Evolutionary conservation across 2,329 filamentous ascomycete genomes (phyloP).

Genomic region (Cercospora berteroae): DNA sequence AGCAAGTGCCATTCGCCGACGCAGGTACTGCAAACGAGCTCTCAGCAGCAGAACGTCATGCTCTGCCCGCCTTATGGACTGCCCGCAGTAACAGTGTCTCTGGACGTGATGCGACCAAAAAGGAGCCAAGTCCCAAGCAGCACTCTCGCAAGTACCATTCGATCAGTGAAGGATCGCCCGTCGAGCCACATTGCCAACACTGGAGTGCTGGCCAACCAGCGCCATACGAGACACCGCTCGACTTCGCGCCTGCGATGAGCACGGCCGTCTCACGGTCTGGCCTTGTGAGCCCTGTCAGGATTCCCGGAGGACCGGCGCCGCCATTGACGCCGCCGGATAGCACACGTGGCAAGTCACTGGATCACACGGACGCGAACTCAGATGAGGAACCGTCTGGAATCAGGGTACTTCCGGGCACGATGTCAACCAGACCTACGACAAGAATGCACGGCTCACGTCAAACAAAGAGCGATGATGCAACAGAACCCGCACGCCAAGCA

Average conservation of each 20-base stretch:
- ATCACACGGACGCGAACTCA: not conserved
- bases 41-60: not conserved
- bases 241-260: not conserved
- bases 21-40: not conserved
- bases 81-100: conserved; percentile 1
- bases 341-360: not conserved
- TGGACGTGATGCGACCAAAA: not conserved
- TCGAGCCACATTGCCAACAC: not conserved
- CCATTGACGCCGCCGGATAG: conserved; percentile 7
- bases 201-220: not conserved
- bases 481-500: not conserved
- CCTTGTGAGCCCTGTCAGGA: not conserved
- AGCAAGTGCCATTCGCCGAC: conserved; percentile 5
- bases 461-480: not conserved
- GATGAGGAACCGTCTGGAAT: not conserved
- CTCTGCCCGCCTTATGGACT: not conserved
- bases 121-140: not conserved
- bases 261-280: not conserved
- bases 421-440: not conserved
- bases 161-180: not conserved
- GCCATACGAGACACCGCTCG: conserved; percentile 2
- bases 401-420: not conserved
- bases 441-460: not conserved
- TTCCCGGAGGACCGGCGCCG: not conserved
- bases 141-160: not conserved